Evolutionary conservation across 768 basidiomycete genomes (phyloP).

Genomic region (Pleurotus sapidus): DNA sequence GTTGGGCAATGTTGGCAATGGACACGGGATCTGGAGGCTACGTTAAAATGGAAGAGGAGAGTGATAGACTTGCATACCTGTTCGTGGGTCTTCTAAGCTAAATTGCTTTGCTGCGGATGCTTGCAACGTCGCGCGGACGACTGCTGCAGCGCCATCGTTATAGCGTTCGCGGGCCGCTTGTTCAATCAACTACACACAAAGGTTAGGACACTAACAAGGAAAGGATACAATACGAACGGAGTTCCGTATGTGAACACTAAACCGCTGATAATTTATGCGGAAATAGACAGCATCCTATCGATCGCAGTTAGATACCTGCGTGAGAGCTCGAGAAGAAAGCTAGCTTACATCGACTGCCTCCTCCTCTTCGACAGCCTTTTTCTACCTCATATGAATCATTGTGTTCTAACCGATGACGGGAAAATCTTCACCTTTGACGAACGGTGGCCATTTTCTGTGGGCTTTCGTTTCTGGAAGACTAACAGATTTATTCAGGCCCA

Average conservation of each 20-base stretch:
- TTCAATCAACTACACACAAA: conserved; percentile 62
- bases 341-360: conserved; percentile 66
- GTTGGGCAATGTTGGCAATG: conserved; percentile 58
- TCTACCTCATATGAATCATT: conserved; percentile 16
- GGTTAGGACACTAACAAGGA: conserved; percentile 10
- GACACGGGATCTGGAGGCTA: conserved; percentile 57
- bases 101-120: conserved; percentile 65
- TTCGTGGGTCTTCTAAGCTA: conserved; percentile 56
- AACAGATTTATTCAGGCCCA: conserved; percentile 16
- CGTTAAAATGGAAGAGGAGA: not conserved
- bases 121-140: conserved; percentile 70
- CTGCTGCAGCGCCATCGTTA: conserved; percentile 69
- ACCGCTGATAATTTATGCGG: conserved; percentile 86
- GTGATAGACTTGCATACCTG: conserved; percentile 40
- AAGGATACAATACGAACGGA: conserved; percentile 44
- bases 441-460: conserved; percentile 45
- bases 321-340: conserved; percentile 2
- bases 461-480: conserved; percentile 58
- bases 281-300: conserved; percentile 70
- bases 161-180: conserved; percentile 75
- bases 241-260: conserved; percentile 85
- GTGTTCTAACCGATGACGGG: too few species aligned
- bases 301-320: not conserved
- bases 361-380: conserved; percentile 48
- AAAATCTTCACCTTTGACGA: conserved; percentile 46